Percentiles rank a stretch among this genome's conserved stretches.
Conservation (phyloP, 2,329 filamentous ascomycete genomes). For the Chalaropsis ovoidea region DNA sequence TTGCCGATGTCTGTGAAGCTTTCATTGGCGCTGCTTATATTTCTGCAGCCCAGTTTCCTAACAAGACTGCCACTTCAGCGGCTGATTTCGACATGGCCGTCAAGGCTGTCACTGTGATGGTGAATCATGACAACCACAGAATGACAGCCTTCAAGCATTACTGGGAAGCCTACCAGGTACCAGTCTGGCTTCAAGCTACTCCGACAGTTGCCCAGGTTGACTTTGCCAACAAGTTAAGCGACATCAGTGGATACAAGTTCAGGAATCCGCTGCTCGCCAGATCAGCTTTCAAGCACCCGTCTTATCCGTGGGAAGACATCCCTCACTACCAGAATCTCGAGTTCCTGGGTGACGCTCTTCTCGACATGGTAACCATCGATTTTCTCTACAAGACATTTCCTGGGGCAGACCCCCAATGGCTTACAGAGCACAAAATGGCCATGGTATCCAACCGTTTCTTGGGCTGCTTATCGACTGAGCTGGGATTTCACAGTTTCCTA, state of each 20-base stretch:
- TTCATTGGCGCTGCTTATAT: conserved; percentile 77
- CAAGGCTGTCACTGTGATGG: conserved; percentile 56
- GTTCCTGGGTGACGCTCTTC: conserved; percentile 79
- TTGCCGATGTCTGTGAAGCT: conserved; percentile 91
- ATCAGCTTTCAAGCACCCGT: conserved; percentile 82
- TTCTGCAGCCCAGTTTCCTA: conserved; percentile 37
- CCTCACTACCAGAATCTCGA: conserved; percentile 86
- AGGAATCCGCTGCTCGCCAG: conserved; percentile 63
- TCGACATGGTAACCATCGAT: conserved; percentile 78
- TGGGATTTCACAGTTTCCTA: conserved; percentile 68
- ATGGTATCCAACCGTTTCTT: conserved; percentile 97
- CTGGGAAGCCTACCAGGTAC: conserved; percentile 54
- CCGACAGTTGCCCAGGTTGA: conserved; percentile 58
- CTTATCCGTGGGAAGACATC: conserved; percentile 63
- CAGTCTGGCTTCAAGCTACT: conserved; percentile 56
- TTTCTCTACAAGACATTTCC: conserved; percentile 70
- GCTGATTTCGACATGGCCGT: conserved; percentile 47
- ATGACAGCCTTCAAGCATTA: conserved; percentile 67
- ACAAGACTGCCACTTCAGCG: conserved; percentile 30
- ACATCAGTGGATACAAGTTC: conserved; percentile 54
- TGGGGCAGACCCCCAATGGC: conserved; percentile 79
- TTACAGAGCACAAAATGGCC: conserved; percentile 98
- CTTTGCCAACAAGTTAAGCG: conserved; percentile 54
- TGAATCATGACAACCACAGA: conserved; percentile 57
- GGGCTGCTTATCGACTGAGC: conserved; percentile 64